Base-by-base conservation (phyloP, 164 flowering plant species). In the Nymphaea thermarum region DNA sequence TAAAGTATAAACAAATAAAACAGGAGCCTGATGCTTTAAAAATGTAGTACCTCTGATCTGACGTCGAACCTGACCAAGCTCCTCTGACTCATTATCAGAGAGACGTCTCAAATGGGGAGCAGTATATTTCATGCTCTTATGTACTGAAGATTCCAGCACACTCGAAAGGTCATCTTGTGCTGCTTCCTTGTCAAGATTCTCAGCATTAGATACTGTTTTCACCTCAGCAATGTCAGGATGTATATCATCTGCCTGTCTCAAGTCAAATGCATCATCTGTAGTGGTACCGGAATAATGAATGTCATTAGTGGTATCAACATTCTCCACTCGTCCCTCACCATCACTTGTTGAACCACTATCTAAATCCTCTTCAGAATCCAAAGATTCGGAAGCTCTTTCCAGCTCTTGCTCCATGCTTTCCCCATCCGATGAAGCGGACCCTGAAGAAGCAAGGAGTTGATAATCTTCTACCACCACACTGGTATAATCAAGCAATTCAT, bases 71-170 rank as follows among this genome's bases (percentile, higher is more conserved):
- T 85, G 88, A 71, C 78, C 67, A 70, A 78, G 59, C 74, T 90
- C 96, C 71, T 79, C 86, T 12, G 86, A 78, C 62, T 86, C 90
- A 74, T 67, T 79, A 64, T 79, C 72, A 6, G 66, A 73, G 51
- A n/a, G 77, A 66, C 83, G 55, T 78, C 98, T 87, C 73, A 87
- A 73, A 70, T 87, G 94, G 60, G 98, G 99, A 79, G 93, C 79
- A 42, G 88, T 76, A 73, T 90, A 94, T 74, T 82, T 87, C 43
- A 66, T 77, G 70, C 60, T 72, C 18, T 41, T 68, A 63, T 62
- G 69, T 8, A 51, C 4, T 51, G 44, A 67, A 61, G 77, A 42
- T 10, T 59, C 71, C 7, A 14, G 4, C 36, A 25, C 1, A 14
- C 55, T 47, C 12, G 55, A 47, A 47, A 6, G 7, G 12, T 47